Evolutionary conservation across 2,329 filamentous ascomycete genomes (phyloP).

Genomic region (Xylaria multiplex): DNA sequence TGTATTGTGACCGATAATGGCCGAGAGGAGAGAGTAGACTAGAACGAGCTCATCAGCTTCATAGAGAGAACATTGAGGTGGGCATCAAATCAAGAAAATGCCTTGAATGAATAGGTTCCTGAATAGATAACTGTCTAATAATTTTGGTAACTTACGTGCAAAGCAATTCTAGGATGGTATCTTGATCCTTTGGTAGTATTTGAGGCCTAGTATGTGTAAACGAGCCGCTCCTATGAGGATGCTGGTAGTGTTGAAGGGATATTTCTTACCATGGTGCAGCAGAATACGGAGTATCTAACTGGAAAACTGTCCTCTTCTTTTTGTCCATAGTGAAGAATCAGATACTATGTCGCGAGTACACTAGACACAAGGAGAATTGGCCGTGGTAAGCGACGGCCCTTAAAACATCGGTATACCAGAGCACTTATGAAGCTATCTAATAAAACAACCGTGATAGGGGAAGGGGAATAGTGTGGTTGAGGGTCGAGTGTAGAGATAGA

Average conservation of each 20-base stretch:
- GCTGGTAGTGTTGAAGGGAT: not conserved
- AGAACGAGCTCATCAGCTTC: conserved; percentile 29
- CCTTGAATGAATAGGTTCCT: not conserved
- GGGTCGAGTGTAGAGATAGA: too few relatives aligned
- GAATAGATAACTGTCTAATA: not conserved
- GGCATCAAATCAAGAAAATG: not conserved
- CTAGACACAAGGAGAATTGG: not conserved
- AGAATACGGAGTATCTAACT: conserved; percentile 73
- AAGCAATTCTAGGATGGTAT: conserved; percentile 72
- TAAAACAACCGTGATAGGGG: too few relatives aligned
- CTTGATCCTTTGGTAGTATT: conserved; percentile 66
- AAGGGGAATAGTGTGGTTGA: too few relatives aligned
- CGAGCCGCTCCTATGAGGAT: conserved; percentile 8
- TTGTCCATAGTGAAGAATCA: conserved; percentile 53
- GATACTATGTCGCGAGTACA: not conserved
- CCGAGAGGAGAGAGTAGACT: conserved; percentile 74
- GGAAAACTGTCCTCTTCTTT: conserved; percentile 69
- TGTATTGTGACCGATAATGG: conserved; percentile 65
- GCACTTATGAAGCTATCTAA: too few relatives aligned
- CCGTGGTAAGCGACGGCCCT: not conserved
- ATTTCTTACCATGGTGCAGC: conserved; percentile 64
- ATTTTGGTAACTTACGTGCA: conserved; percentile 64
- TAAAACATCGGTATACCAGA: not conserved
- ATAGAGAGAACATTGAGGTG: not conserved
- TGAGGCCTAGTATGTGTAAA: conserved; percentile 62